Evolutionary conservation across 202 grass and related monocot genomes (phyloP), one percentile per base, ranked within the genome.

Genomic region (Musa balbisiana): DNA sequence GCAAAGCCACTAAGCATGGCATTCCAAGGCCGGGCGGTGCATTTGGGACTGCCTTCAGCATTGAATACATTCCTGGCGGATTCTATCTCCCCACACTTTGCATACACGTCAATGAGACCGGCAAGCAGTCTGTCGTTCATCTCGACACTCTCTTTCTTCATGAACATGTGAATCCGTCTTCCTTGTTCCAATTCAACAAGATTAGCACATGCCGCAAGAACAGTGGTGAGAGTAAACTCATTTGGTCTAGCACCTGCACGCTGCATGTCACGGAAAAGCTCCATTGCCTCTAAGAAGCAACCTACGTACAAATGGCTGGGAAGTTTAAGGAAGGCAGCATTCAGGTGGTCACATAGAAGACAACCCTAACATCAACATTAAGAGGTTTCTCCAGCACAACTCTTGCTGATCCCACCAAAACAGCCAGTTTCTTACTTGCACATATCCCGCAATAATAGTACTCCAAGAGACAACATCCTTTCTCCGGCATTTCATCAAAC

Each of bases 401-500:
- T 64, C 9, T 25, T 8, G 62, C 10, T 26, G 13, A 20, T 26
- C 11, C 11, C 23, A 65, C 2, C 63, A 65, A 65, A 65, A 20
- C 27, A 43, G 21, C 25, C 27, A 33, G 2, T 56, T 21, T 49
- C 17, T 54, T 62, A 75, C 73, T 55, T 75, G 73, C 73, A 62
- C 55, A 17, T 50, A 75, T 26, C 27, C 73, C 60, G 73, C 73
- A 49, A 75, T 62, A 19, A 75, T 26, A 13, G 73, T 62, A 59
- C 73, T 75, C 73, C 55, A 75, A 59, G 54, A 62, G 26, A 75
- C 55, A 49, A 75, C 73, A 62, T 75, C 73, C 73, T n/a, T 43
- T 74, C 27, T 59, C 26, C 27, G 73, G 73, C 73, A 75, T 75
- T 58, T 75, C 73, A 62, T 75, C 73, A 59, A 75, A 62, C 73